Evolutionary conservation across 805 yeast genomes (phyloP).

Genomic region (Kockiozyma suomiensis): DNA sequence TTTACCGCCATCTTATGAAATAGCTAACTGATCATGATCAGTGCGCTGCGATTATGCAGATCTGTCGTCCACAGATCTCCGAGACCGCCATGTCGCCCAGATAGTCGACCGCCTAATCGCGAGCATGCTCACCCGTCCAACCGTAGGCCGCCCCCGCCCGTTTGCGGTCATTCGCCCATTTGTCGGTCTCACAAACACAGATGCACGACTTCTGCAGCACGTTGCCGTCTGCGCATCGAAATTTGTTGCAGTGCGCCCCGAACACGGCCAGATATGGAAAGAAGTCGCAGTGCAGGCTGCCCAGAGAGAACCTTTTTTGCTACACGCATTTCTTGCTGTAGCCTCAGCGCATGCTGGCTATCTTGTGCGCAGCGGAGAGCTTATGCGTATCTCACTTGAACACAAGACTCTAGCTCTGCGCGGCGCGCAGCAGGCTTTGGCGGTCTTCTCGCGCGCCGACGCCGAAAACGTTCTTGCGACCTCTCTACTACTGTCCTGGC

Average conservation of each 20-base stretch:
- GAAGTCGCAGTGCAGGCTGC: constrained; percentile 25
- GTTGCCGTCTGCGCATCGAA: constrained; percentile 16
- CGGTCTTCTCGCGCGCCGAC: constrained; percentile 17
- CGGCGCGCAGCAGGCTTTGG: constrained; percentile 22
- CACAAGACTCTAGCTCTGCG: constrained; percentile 21
- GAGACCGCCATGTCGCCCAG: constrained; percentile 23
- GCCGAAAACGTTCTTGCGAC: constrained; percentile 16
- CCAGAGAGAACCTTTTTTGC: constrained; percentile 25
- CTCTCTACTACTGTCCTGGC: constrained; percentile 23
- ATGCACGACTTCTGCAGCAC: constrained; percentile 20
- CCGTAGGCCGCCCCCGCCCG: constrained; percentile 15
- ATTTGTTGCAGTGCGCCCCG: constrained; percentile 23
- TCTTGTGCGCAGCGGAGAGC: constrained; percentile 8
- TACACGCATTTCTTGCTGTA: constrained; percentile 25
- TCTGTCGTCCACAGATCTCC: constrained; percentile 17
- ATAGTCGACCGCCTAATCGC: constrained; percentile 13
- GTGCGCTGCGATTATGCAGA: constrained; percentile 28
- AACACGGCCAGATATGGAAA: constrained; percentile 22
- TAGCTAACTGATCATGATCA: not conserved
- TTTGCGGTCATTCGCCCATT: constrained; percentile 18
- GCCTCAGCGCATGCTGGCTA: constrained; percentile 23
- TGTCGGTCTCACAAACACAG: constrained; percentile 20
- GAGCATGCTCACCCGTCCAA: not conserved
- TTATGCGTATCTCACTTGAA: constrained; percentile 20
- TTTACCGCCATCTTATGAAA: no score